These are phyloP conservation scores for Globisporangium nunn DNA, from an alignment of 352 stramenopile genomes.

Conservation along the genomic window DNA sequence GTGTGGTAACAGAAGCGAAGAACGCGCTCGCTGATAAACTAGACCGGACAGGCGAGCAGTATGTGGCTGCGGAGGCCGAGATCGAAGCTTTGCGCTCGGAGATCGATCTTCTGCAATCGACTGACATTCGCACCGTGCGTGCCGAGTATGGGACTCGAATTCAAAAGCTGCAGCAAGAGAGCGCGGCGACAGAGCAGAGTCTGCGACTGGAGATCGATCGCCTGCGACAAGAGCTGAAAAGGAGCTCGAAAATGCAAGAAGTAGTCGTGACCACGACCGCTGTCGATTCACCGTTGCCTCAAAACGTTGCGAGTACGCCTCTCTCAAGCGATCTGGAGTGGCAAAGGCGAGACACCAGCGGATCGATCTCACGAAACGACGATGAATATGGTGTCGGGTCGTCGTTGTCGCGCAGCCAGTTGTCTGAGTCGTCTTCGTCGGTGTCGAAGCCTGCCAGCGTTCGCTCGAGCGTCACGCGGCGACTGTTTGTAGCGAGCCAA, in stretches of 20 bases:
- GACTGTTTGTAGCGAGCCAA: conserved; percentile 3
- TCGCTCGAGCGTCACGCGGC: neutral
- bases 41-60: conserved; percentile 34
- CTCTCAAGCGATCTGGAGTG: conserved; percentile 15
- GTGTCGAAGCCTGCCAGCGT: conserved; percentile 1
- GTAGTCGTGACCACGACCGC: neutral
- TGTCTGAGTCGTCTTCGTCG: conserved; percentile 29
- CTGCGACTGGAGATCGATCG: conserved; percentile 46
- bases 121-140: conserved; percentile 46
- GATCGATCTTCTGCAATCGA: conserved; percentile 57
- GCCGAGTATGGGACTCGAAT: conserved; percentile 36
- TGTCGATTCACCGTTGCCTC: neutral
- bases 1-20: conserved; percentile 40
- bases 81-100: conserved; percentile 53
- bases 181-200: conserved; percentile 26
- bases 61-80: conserved; percentile 31
- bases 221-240: conserved; percentile 40
- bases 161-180: conserved; percentile 47
- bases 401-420: conserved; percentile 52
- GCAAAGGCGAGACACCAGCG: conserved; percentile 20
- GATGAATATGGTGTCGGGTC: conserved; percentile 21
- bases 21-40: conserved; percentile 44
- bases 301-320: conserved; percentile 16
- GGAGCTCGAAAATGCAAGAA: conserved; percentile 4
- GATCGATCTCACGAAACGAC: conserved; percentile 22